Evolutionary conservation across 1,284 basidiomycete species (phyloP).

Genomic region (Veloboletus limbatus): DNA sequence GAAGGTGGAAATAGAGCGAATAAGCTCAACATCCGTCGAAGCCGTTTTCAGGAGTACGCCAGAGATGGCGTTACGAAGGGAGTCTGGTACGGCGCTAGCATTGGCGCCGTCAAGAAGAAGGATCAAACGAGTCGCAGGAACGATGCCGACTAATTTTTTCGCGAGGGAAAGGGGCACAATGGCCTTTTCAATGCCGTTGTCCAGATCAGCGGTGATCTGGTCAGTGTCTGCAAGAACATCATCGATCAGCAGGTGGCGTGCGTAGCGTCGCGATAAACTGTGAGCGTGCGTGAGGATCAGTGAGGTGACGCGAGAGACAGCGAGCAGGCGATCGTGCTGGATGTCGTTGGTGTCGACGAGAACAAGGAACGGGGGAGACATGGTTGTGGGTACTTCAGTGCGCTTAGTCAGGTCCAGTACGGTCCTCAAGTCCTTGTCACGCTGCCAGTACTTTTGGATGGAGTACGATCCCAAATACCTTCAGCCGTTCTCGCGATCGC

Average conservation of each 20-base stretch:
- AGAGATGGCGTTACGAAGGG: constrained; percentile 66
- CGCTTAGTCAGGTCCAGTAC: constrained; percentile 27
- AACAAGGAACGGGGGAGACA: constrained; percentile 51
- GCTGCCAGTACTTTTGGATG: too few relatives aligned
- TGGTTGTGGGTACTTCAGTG: constrained; percentile 1
- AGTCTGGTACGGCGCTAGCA: constrained; percentile 72
- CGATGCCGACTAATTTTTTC: constrained; percentile 60
- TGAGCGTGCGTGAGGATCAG: constrained; percentile 53
- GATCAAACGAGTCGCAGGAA: constrained; percentile 74
- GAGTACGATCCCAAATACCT: constrained; percentile 63
- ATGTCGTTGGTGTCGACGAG: constrained; percentile 47
- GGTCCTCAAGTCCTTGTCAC: too few relatives aligned
- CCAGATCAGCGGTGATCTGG: constrained; percentile 65
- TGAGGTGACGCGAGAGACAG: constrained; percentile 74
- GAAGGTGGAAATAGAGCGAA: constrained; percentile 71
- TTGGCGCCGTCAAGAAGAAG: constrained; percentile 72
- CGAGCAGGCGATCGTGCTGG: constrained; percentile 49
- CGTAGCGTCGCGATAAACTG: constrained; percentile 34
- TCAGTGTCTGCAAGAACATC: constrained; percentile 47
- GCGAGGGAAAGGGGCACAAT: constrained; percentile 67
- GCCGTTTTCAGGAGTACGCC: constrained; percentile 76
- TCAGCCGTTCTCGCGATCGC: constrained; percentile 76
- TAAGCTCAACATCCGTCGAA: constrained; percentile 63
- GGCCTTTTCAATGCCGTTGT: constrained; percentile 75
- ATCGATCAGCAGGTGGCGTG: constrained; percentile 56